Percentiles rank a stretch among this genome's conserved stretches.
These are phyloP conservation scores for Oxytropis ochrocephala DNA, from an alignment of 306 rosid genomes.

Conservation along the genomic window DNA sequence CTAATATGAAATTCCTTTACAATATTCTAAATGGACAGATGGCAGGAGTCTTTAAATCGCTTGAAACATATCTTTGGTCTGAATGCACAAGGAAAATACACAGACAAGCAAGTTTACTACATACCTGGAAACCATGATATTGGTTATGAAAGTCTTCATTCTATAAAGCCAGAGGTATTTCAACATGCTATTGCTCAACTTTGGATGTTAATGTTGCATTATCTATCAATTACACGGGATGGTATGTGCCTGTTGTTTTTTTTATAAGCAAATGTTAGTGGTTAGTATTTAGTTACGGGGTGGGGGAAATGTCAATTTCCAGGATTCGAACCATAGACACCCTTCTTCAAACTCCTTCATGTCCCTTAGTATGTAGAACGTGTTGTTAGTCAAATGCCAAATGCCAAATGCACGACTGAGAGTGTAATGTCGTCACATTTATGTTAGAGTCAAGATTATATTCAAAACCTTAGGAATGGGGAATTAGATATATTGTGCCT, in stretches of 20 bases:
- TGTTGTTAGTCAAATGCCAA: background rate
- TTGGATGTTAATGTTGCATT: slow-evolving; percentile 8
- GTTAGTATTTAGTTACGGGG: no score
- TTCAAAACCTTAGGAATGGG: background rate
- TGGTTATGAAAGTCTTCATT: slow-evolving; percentile 56
- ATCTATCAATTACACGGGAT: background rate
- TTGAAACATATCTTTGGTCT: slow-evolving; percentile 59
- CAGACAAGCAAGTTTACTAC: slow-evolving; percentile 40
- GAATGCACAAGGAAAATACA: slow-evolving; percentile 39
- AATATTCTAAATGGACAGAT: slow-evolving; percentile 42
- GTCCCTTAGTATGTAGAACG: background rate
- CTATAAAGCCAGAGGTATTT: slow-evolving; percentile 51
- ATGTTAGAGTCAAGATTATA: background rate
- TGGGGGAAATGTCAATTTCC: no score
- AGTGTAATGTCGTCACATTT: slow-evolving; percentile 5
- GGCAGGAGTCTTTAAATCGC: slow-evolving; percentile 69
- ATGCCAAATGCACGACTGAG: background rate
- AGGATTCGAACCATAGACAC: no score
- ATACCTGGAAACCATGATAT: slow-evolving; percentile 83
- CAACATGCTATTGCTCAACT: background rate
- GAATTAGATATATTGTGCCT: background rate
- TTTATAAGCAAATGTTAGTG: no score
- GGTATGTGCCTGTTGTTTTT: no score
- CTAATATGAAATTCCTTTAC: slow-evolving; percentile 18
- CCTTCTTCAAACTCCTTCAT: no score